Base-by-base conservation (phyloP, 768 basidiomycete genomes). In the Mycena floridula region DNA sequence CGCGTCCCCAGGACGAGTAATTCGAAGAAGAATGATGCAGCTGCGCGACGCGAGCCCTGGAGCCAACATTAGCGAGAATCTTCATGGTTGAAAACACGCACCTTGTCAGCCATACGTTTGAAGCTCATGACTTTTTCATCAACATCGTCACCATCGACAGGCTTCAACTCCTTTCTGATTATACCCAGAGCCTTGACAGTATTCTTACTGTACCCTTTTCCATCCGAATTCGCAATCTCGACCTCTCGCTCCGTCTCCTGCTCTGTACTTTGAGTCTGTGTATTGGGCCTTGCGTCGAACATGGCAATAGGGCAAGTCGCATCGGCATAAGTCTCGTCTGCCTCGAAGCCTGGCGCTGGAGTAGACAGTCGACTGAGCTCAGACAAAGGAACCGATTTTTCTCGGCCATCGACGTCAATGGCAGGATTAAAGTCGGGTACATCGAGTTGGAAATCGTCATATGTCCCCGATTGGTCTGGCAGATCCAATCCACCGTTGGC, bases 21-120 rank as follows among this genome's bases (percentile, higher is more conserved):
- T 63, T 99, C 96, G 59, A 99, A 99, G 74, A 99, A 99, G 72
- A 99, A 97, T 2, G 91, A 83, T 1, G 95, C 81, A 1, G 95
- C 92, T 11, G 93, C 96, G 32, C 91, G 81, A 38, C 89, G 84
- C 8, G 90, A 87, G 11, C 92, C 86, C 89, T 94, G 12, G 25
- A 40, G 40, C 26, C 40, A 28, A 7, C 40, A 12, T 50, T 30
- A 44, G 42, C 37, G 47, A 13, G 40, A 23, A 15, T 39, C 9
- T 20, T 27, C 11, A 43, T 21, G 38, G 24, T n/a, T 42, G 28
- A 42, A 26, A 28, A 38, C 26, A 43, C 65, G 32, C 47, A 88
- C 90, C 72, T 89, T 89, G 51, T 86, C 74, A 12, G 89, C 74
- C 69, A 91, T 74, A 55, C 77, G 69, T 30, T 77, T 75, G 69